phyloP scores from a whole-genome alignment of 306 rosid species.

The Quercus rubra region DNA sequence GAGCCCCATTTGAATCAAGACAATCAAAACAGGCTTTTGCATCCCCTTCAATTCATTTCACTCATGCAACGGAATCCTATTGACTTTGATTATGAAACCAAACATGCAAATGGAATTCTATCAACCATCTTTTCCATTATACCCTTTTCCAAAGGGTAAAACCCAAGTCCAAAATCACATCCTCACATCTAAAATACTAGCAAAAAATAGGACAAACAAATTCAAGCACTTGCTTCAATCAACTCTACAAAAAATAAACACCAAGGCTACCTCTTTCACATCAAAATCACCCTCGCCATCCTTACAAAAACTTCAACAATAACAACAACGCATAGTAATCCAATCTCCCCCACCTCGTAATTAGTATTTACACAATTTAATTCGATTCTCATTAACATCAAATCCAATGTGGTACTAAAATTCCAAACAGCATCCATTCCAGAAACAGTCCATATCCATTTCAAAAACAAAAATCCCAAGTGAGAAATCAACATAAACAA shows the following conservation, averaged over 20 bases:
- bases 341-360: not conserved
- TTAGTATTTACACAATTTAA: too few species aligned
- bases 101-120: not conserved
- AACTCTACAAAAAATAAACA: not conserved
- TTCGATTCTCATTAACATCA: too few species aligned
- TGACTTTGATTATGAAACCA: not conserved
- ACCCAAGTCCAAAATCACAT: not conserved
- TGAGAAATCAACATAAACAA: too few species aligned
- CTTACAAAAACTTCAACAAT: not conserved
- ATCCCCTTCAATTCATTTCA: not conserved
- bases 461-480: too few species aligned
- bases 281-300: not conserved
- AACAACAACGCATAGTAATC: not conserved
- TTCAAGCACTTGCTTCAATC: not conserved
- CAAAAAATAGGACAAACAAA: not conserved
- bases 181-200: too few species aligned
- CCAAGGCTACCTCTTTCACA: not conserved
- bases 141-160: not conserved
- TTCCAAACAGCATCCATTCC: too few species aligned
- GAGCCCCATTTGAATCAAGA: too few species aligned
- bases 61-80: not conserved
- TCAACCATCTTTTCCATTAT: too few species aligned
- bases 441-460: too few species aligned
- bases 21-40: too few species aligned
- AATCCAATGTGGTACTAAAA: too few species aligned